phyloP scores from a whole-genome alignment of 2,329 filamentous ascomycete species.

The Colletotrichum kahawae region DNA sequence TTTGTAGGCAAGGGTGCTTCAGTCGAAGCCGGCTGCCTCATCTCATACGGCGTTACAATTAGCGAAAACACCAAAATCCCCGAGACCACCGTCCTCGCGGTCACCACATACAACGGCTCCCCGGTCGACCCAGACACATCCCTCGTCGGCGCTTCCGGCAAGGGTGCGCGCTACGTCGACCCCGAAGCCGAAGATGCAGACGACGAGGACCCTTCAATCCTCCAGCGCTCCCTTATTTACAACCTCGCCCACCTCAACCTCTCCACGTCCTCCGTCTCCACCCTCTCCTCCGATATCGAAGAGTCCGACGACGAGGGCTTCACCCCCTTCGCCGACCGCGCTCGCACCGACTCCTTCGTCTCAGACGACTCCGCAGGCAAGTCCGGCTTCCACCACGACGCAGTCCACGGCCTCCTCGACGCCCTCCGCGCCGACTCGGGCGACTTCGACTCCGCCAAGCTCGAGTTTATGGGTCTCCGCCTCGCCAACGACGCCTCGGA shows the following conservation, averaged over 20 bases:
- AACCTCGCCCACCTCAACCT: conserved; percentile 57
- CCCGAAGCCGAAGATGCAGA: conserved; percentile 55
- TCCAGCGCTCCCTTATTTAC: conserved; percentile 63
- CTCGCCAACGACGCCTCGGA: conserved; percentile 92
- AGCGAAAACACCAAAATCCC: conserved; percentile 61
- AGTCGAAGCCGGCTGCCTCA: conserved; percentile 74
- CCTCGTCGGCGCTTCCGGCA: conserved; percentile 55
- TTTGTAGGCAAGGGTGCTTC: conserved; percentile 73
- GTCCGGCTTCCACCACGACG: conserved; percentile 81
- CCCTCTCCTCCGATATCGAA: conserved; percentile 67
- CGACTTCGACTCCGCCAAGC: conserved; percentile 81
- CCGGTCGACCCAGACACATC: conserved; percentile 44
- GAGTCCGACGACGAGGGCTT: conserved; percentile 70
- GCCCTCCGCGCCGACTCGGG: conserved; percentile 76
- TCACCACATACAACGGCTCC: conserved; percentile 41
- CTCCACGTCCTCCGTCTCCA: conserved; percentile 61
- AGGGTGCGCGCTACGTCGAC: conserved; percentile 53
- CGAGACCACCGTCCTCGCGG: conserved; percentile 35
- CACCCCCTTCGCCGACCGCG: conserved; percentile 55
- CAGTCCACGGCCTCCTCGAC: conserved; percentile 85
- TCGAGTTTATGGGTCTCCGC: conserved; percentile 93
- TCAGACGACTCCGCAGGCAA: conserved; percentile 71
- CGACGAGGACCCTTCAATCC: conserved; percentile 51
- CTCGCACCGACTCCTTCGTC: conserved; percentile 73
- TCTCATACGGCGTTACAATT: conserved; percentile 81